Base-by-base conservation (phyloP, 331 rosid species). In the Malus hybrid region DNA sequence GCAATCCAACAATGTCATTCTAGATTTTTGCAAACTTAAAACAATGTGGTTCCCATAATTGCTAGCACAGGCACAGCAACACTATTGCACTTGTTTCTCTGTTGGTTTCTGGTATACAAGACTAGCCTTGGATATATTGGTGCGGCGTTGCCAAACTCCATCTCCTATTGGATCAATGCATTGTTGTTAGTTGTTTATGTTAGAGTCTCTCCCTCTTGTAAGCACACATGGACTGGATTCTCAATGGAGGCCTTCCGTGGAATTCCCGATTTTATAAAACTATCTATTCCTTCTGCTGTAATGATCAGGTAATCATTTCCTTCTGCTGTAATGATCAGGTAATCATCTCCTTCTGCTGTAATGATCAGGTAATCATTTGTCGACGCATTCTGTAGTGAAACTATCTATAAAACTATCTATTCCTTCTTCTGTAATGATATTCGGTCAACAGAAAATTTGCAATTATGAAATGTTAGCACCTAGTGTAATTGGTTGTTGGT, bases 171-270 rank as follows among this genome's bases (percentile, higher is more conserved):
- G 86, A 80, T 82, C 7, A 85, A 85, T 67, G 84, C 85, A 3
- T 48, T 77, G 79, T 33, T 71, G 3, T 55, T 85, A 60, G 67
- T 77, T 16, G 42, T 77, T 6, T 86, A 86, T 74, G 84, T 84
- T 33, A 80, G 84, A 63, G 67, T 74, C 7, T 70, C 89, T 71
- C 86, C 89, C 16, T 57, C 78, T 13, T 85, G 84, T 57, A 74
- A 77, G 74, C 33, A 50, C 30, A 86, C 87, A 28, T 86, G 89
- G 89, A 73, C 80, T 63, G 87, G 89, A 6, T 78, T 86, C 55
- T 78, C 87, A 4, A 68, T 24, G 13, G 89, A 85, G 53, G 88
- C 88, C 18, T 70, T 85, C 33, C 30, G 7, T 61, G 86, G 81
- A 39, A 77, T 85, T 39, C 72, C 77, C 10, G 18, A 76, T 48